phyloP scores from a whole-genome alignment of 768 basidiomycete species.

The Chalciporus chontae region DNA sequence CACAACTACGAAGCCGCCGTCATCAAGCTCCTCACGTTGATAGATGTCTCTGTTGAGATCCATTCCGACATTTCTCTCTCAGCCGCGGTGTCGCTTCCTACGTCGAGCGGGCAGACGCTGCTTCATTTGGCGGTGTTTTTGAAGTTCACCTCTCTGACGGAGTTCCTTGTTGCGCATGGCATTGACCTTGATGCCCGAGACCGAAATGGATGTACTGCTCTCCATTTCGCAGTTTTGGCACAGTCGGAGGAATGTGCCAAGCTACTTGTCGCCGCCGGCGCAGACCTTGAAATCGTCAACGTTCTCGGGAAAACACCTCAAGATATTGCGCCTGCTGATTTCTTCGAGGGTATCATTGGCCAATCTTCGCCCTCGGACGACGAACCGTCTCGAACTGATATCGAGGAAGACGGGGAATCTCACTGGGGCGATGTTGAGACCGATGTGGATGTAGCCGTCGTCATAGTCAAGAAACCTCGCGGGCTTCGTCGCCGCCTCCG shows the following conservation, averaged over 20 bases:
- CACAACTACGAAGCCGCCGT: constrained; percentile 73
- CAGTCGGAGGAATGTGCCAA: constrained; percentile 61
- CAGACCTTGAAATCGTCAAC: constrained; percentile 74
- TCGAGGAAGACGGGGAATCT: constrained; percentile 50
- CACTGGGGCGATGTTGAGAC: constrained; percentile 70
- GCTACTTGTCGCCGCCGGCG: constrained; percentile 74
- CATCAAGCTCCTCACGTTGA: constrained; percentile 73
- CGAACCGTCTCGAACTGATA: constrained; percentile 21
- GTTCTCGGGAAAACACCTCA: constrained; percentile 64
- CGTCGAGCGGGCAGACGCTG: constrained; percentile 76
- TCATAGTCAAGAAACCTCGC: constrained; percentile 30
- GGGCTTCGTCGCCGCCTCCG: constrained; percentile 29
- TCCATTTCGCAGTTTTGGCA: constrained; percentile 79
- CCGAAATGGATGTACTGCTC: constrained; percentile 83
- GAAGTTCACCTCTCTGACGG: constrained; percentile 65
- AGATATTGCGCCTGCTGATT: constrained; percentile 49
- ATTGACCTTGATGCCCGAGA: constrained; percentile 85
- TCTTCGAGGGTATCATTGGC: constrained; percentile 40
- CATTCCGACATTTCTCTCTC: constrained; percentile 39
- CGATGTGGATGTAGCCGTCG: constrained; percentile 46
- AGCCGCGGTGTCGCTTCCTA: constrained; percentile 66
- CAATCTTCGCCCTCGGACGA: constrained; percentile 11
- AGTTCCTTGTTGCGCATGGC: constrained; percentile 66
- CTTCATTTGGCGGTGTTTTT: constrained; percentile 85
- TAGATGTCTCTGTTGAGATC: constrained; percentile 60